Base-by-base conservation (phyloP, 495 filamentous ascomycete genomes). In the Parachaetomium inaequale region DNA sequence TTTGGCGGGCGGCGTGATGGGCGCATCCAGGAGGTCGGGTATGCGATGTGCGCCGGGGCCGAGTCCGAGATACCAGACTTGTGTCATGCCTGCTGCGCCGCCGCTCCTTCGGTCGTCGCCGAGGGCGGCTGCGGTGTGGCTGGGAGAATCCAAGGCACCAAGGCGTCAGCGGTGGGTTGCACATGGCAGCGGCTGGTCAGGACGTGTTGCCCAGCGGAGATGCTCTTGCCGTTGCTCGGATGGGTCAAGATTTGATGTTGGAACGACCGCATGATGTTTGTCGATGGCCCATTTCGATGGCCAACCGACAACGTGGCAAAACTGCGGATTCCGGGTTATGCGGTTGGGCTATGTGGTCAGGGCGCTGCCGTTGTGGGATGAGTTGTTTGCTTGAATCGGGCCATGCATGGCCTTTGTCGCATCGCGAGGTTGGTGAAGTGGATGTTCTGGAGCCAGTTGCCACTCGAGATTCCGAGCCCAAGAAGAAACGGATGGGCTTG, bases 241-340 rank as follows among this genome's bases (percentile, higher is more conserved):
- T 15, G 31, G 19, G n/a, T 23, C 8, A 14, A 28, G n/a, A 15
- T 23, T 14, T 36, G 51, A 54, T 38, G 51, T 25, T 54, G 26
- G 47, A 2, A 32, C 49, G 12, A 32, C 32, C 31, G 52, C 34
- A 42, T 40, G 52, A 55, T 40, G 52, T 55, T 55, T 55, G 52
- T 26, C 23, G 34, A 0, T 21, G 12, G 34, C 32, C 52, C 52
- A 15, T 55, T 53, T 55, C 31, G 0, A 40, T 12, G 52, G 34
- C 52, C 52, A 10, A n/a, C 32, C 0, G 7, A n/a, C n/a, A 10
- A 10, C 10, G n/a, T 34, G 52, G 52, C 52, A 3, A 55, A 38
- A 36, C 31, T 36, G 31, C 6, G 10, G 17, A 15, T 17, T 10
- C 3, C 6, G 14, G 36, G 17, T 40, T 40, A 40, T 40, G 36